Evolutionary conservation across 2,329 filamentous ascomycete genomes (phyloP).

Genomic region (Leptographium procerum): DNA sequence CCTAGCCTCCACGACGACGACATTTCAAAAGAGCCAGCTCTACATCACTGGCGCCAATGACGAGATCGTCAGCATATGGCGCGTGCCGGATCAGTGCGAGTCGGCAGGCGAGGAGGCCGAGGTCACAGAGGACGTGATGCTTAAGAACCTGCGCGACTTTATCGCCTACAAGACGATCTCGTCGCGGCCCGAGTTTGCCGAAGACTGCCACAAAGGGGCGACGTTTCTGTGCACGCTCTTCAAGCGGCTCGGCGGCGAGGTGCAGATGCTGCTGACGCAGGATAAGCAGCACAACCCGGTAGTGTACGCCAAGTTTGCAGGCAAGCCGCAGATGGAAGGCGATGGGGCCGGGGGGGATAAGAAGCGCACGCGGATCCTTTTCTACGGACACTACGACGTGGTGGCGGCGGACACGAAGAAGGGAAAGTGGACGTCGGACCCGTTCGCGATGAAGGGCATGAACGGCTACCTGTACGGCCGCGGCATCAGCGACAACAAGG

Average conservation of each 20-base stretch:
- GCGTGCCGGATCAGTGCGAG: slow-evolving; percentile 41
- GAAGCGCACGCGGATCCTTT: slow-evolving; percentile 74
- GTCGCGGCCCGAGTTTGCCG: slow-evolving; percentile 71
- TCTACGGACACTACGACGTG: slow-evolving; percentile 98
- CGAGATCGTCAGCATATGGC: slow-evolving; percentile 80
- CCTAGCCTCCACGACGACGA: slow-evolving; percentile 68
- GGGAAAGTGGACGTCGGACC: slow-evolving; percentile 75
- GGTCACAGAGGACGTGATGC: slow-evolving; percentile 40
- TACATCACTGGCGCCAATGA: slow-evolving; percentile 94
- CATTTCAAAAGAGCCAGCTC: slow-evolving; percentile 60
- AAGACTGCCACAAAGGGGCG: slow-evolving; percentile 86
- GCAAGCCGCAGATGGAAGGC: slow-evolving; percentile 45
- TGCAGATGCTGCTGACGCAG: slow-evolving; percentile 80
- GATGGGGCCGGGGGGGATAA: too few relatives aligned
- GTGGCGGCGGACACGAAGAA: slow-evolving; percentile 78
- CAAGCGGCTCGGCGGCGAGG: slow-evolving; percentile 80
- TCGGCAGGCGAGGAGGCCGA: slow-evolving; percentile 26
- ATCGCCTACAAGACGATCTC: slow-evolving; percentile 89
- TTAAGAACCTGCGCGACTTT: slow-evolving; percentile 72
- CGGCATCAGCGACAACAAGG: slow-evolving; percentile 97
- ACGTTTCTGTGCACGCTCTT: slow-evolving; percentile 84
- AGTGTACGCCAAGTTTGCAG: slow-evolving; percentile 81
- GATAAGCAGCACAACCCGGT: slow-evolving; percentile 70
- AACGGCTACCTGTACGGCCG: slow-evolving; percentile 92
- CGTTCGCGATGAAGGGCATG: slow-evolving; percentile 78